Conservation (phyloP, 2,329 filamentous ascomycete genomes). For the Juglanconis oblonga region DNA sequence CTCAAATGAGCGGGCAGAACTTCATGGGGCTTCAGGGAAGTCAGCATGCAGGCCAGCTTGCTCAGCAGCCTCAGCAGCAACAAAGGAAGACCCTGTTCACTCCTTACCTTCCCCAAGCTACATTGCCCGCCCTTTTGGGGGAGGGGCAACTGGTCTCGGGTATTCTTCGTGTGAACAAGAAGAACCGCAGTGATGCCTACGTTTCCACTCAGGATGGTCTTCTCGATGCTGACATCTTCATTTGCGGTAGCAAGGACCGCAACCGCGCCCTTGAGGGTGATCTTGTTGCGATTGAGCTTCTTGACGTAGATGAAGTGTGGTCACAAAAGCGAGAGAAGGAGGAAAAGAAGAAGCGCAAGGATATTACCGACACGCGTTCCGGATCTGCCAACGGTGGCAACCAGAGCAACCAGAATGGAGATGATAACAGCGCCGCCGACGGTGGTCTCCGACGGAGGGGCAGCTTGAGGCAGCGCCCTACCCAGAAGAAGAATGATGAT, state of each 20-base stretch:
- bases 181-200: slow-evolving; percentile 98
- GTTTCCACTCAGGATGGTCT: slow-evolving; percentile 85
- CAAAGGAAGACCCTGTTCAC: slow-evolving; percentile 98
- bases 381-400: slow-evolving; percentile 72
- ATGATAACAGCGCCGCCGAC: slow-evolving; percentile 61
- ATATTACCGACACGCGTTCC: slow-evolving; percentile 87
- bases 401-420: slow-evolving; percentile 60
- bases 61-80: slow-evolving; percentile 75
- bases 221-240: slow-evolving; percentile 97
- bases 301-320: slow-evolving; percentile 98
- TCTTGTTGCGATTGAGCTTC: slow-evolving; percentile 88
- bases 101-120: slow-evolving; percentile 93
- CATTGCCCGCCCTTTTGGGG: slow-evolving; percentile 81
- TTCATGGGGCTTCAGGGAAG: slow-evolving; percentile 66
- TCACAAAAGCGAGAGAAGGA: slow-evolving; percentile 98
- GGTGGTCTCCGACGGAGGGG: slow-evolving; percentile 89
- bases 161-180: slow-evolving; percentile 98
- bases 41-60: slow-evolving; percentile 69
- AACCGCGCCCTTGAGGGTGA: slow-evolving; percentile 97
- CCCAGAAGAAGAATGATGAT: slow-evolving; percentile 99
- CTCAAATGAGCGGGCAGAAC: slow-evolving; percentile 75
- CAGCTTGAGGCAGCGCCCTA: slow-evolving; percentile 92
- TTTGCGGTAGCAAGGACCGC: slow-evolving; percentile 97
- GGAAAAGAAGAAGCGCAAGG: slow-evolving; percentile 99
- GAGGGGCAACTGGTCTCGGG: slow-evolving; percentile 95